phyloP scores from a whole-genome alignment of 1,284 basidiomycete genomes.

The Takashimella tepidaria region DNA sequence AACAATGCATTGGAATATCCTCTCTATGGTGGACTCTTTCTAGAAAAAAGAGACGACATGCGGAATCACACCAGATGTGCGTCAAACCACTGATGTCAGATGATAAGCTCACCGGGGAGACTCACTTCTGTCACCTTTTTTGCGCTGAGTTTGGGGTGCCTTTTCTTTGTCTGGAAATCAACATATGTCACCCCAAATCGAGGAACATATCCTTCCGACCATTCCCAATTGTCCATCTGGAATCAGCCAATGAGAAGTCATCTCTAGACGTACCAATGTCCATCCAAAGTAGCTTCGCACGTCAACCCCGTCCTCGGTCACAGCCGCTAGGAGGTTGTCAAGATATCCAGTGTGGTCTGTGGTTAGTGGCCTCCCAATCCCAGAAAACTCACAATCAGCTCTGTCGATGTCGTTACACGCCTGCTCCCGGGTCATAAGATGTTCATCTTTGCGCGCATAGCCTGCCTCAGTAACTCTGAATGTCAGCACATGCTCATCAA shows the following conservation, averaged over 20 bases:
- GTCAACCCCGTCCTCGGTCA: conserved; percentile 61
- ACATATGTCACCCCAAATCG: conserved; percentile 38
- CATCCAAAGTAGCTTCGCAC: conserved; percentile 66
- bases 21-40: no score
- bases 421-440: conserved; percentile 53
- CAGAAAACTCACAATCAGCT: not conserved
- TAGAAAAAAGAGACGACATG: no score
- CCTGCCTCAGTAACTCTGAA: conserved; percentile 61
- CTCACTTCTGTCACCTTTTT: conserved; percentile 50
- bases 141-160: conserved; percentile 64
- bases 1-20: no score
- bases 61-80: not conserved
- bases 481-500: not conserved
- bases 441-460: conserved; percentile 65
- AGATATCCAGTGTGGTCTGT: conserved; percentile 62
- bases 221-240: conserved; percentile 66
- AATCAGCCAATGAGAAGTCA: not conserved
- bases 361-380: conserved; percentile 1
- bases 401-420: conserved; percentile 45
- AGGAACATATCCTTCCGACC: conserved; percentile 45
- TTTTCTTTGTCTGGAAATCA: conserved; percentile 61
- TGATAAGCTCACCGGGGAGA: not conserved
- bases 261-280: conserved; percentile 34
- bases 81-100: not conserved
- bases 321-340: conserved; percentile 56